These are phyloP conservation scores for Elymus sibiricus DNA, from an alignment of 176 grass and related monocot genomes.

Conservation along the genomic window DNA sequence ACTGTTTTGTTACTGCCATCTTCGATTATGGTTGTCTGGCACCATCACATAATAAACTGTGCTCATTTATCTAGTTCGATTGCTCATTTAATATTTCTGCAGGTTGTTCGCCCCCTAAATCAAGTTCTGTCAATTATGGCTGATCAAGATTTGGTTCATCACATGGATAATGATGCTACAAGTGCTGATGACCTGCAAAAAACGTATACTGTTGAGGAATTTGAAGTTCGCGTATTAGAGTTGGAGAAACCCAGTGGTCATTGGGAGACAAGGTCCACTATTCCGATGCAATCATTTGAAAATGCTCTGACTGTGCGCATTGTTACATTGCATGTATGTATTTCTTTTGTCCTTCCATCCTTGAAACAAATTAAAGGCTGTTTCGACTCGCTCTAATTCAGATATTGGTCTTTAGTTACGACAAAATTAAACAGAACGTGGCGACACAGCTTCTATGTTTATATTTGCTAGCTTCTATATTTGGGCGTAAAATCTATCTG, in stretches of 20 bases:
- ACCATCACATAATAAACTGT: neutral
- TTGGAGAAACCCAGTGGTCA: slow-evolving; percentile 61
- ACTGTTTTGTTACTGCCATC: slow-evolving; percentile 4
- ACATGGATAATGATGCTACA: slow-evolving; percentile 56
- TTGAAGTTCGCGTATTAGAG: slow-evolving; percentile 83
- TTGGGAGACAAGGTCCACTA: slow-evolving; percentile 67
- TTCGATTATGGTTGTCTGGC: neutral
- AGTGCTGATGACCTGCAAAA: slow-evolving; percentile 79
- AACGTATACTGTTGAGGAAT: slow-evolving; percentile 81
- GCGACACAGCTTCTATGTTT: neutral
- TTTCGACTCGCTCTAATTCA: neutral
- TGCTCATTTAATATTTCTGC: slow-evolving; percentile 27
- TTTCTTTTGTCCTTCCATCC: neutral
- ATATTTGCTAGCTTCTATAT: slow-evolving; percentile 2
- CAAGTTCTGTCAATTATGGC: slow-evolving; percentile 76
- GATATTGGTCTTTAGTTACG: neutral
- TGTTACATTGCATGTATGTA: slow-evolving; percentile 79
- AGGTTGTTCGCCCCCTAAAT: slow-evolving; percentile 74
- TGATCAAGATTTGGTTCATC: slow-evolving; percentile 71
- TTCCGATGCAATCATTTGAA: slow-evolving; percentile 90
- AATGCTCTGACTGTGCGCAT: slow-evolving; percentile 86
- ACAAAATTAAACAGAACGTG: neutral
- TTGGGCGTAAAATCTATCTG: neutral
- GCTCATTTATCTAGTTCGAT: neutral
- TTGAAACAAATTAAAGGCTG: neutral